Evolutionary conservation across 768 basidiomycete species (phyloP).

Genomic region (Amanita subjunquillea): DNA sequence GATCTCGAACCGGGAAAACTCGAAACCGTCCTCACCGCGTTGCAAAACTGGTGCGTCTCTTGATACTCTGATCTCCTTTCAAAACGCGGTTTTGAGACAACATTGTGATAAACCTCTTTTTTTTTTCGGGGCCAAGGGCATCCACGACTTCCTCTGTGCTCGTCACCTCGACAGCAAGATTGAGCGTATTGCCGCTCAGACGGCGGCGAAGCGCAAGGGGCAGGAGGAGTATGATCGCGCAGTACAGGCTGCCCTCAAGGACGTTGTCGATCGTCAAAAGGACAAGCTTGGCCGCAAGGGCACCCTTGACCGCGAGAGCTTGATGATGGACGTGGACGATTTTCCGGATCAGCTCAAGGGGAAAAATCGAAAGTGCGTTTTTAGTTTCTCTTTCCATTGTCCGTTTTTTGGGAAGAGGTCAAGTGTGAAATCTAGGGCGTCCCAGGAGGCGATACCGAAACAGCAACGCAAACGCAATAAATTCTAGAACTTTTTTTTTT

Average conservation of each 20-base stretch:
- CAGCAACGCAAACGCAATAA: slow-evolving; percentile 48
- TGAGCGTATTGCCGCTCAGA: slow-evolving; percentile 35
- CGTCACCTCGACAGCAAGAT: slow-evolving; percentile 66
- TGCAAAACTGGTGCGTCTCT: slow-evolving; percentile 39
- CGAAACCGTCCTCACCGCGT: slow-evolving; percentile 45
- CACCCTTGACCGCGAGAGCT: slow-evolving; percentile 13
- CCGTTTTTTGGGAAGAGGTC: neutral
- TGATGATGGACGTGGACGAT: slow-evolving; percentile 74
- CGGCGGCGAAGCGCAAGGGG: slow-evolving; percentile 25
- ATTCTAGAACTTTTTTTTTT: slow-evolving; percentile 17
- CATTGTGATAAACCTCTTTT: slow-evolving; percentile 20
- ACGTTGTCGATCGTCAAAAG: slow-evolving; percentile 55
- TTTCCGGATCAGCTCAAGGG: slow-evolving; percentile 31
- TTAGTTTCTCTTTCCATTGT: neutral
- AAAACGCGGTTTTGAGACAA: too few relatives aligned
- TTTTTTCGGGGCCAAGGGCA: slow-evolving; percentile 34
- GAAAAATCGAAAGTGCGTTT: slow-evolving; percentile 54
- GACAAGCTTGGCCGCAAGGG: slow-evolving; percentile 30
- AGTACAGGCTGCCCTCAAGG: slow-evolving; percentile 45
- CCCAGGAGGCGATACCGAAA: slow-evolving; percentile 34
- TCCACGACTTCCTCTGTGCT: slow-evolving; percentile 63
- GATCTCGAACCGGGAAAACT: slow-evolving; percentile 77
- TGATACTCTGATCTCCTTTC: too few relatives aligned
- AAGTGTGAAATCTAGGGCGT: slow-evolving; percentile 17
- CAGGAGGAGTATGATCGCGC: slow-evolving; percentile 45